These are phyloP conservation scores for Atalantia buxifolia DNA, from an alignment of 345 rosid genomes.

Conservation along the genomic window DNA sequence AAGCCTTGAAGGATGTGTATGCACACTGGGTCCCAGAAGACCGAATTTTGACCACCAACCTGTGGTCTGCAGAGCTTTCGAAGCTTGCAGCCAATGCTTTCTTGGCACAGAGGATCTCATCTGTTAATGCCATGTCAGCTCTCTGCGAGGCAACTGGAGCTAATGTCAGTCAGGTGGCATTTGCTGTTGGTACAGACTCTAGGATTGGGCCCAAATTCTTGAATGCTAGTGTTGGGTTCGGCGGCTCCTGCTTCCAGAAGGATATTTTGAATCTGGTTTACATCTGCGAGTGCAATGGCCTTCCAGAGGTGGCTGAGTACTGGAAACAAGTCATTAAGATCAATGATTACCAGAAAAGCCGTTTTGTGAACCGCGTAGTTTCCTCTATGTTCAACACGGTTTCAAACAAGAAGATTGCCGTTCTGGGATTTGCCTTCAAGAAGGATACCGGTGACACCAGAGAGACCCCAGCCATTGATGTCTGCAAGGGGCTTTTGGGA, in stretches of 20 bases:
- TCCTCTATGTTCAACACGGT: conserved; percentile 91
- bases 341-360: conserved; percentile 82
- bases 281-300: conserved; percentile 92
- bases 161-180: conserved; percentile 70
- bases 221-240: conserved; percentile 87
- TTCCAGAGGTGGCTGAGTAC: conserved; percentile 91
- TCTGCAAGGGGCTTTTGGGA: conserved; percentile 85
- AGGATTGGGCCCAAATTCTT: conserved; percentile 86
- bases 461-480: conserved; percentile 91
- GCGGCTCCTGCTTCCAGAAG: conserved; percentile 92
- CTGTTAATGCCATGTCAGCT: conserved; percentile 92
- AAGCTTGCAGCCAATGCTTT: conserved; percentile 96
- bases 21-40: conserved; percentile 88
- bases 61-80: conserved; percentile 94
- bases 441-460: conserved; percentile 92
- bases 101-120: conserved; percentile 87
- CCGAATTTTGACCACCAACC: conserved; percentile 79
- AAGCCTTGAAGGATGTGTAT: conserved; percentile 74
- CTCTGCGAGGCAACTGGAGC: conserved; percentile 93
- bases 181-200: conserved; percentile 73
- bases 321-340: conserved; percentile 96
- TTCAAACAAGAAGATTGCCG: conserved; percentile 76
- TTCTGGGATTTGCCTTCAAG: conserved; percentile 85
- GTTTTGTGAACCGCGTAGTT: conserved; percentile 83
- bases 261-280: conserved; percentile 83